Conservation (phyloP, 371 early-diverging fungal species). For the Apophysomyces ossiformis region DNA sequence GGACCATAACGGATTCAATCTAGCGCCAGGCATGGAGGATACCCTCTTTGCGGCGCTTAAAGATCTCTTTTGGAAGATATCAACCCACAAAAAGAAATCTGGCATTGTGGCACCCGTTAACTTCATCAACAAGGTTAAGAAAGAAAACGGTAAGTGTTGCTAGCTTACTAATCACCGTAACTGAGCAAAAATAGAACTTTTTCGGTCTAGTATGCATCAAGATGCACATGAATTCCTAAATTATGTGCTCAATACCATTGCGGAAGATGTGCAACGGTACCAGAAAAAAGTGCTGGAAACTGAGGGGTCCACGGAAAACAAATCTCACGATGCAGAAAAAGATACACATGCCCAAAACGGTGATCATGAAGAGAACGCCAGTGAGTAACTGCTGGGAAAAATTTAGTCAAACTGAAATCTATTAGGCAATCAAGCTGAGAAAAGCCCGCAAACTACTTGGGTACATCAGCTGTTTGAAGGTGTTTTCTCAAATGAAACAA, state of each 20-base stretch:
- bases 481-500: slow-evolving; percentile 92
- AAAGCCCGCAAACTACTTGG: slow-evolving; percentile 71
- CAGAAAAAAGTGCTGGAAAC: slow-evolving; percentile 41
- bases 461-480: slow-evolving; percentile 97
- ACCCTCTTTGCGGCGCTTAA: slow-evolving; percentile 85
- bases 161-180: not conserved
- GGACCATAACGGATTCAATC: slow-evolving; percentile 49
- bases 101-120: slow-evolving; percentile 88
- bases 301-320: slow-evolving; percentile 14
- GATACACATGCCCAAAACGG: slow-evolving; percentile 17
- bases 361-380: not conserved
- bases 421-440: not conserved
- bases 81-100: slow-evolving; percentile 80
- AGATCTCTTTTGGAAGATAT: slow-evolving; percentile 86
- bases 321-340: slow-evolving; percentile 12
- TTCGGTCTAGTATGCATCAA: slow-evolving; percentile 93
- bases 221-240: slow-evolving; percentile 98
- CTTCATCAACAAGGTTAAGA: slow-evolving; percentile 86
- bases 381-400: not conserved
- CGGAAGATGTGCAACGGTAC: slow-evolving; percentile 80
- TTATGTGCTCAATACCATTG: slow-evolving; percentile 89
- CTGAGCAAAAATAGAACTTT: slow-evolving; percentile 67
- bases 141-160: slow-evolving; percentile 79
- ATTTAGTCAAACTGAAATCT: not conserved
- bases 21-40: slow-evolving; percentile 71